Conservation (phyloP, 257 asterid species). For the Jasminum sambac region DNA sequence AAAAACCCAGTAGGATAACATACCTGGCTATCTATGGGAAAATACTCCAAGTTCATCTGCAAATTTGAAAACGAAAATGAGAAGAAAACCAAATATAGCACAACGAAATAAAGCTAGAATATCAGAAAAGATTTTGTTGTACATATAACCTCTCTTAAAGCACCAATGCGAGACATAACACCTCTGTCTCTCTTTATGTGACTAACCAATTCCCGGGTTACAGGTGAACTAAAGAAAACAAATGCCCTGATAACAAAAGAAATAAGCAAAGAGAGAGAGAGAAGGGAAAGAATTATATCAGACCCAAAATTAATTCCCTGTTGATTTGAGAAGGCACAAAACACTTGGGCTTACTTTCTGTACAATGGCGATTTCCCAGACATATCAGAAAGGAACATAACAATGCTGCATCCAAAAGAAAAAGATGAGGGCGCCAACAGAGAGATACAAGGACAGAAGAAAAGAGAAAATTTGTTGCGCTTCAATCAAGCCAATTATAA, state of each 20-base stretch:
- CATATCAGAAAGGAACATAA: conserved; percentile 90
- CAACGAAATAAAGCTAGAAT: conserved; percentile 27
- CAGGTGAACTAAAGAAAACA: conserved; percentile 95
- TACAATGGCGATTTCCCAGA: conserved; percentile 87
- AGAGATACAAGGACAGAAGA: not conserved
- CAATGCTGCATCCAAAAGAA: conserved; percentile 67
- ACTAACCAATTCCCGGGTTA: conserved; percentile 75
- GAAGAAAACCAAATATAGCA: conserved; percentile 31
- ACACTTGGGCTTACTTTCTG: conserved; percentile 70
- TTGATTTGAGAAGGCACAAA: not conserved
- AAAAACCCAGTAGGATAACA: conserved; percentile 21
- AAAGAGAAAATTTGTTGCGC: not conserved
- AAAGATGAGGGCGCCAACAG: not conserved
- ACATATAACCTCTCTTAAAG: conserved; percentile 80
- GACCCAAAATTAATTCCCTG: not conserved
- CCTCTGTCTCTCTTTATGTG: conserved; percentile 76
- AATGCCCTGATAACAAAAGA: conserved; percentile 65
- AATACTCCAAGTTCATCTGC: conserved; percentile 99
- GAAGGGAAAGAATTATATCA: conserved; percentile 16
- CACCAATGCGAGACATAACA: conserved; percentile 94
- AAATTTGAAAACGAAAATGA: conserved; percentile 39
- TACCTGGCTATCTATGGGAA: conserved; percentile 96
- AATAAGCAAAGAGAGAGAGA: conserved; percentile 18
- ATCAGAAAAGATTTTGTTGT: conserved; percentile 12
- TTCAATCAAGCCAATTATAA: conserved; percentile 8